Percentiles rank a stretch among this genome's conserved stretches.
Conservation (phyloP, 2,329 filamentous ascomycete species). For the Aspergillus sp. region DNA sequence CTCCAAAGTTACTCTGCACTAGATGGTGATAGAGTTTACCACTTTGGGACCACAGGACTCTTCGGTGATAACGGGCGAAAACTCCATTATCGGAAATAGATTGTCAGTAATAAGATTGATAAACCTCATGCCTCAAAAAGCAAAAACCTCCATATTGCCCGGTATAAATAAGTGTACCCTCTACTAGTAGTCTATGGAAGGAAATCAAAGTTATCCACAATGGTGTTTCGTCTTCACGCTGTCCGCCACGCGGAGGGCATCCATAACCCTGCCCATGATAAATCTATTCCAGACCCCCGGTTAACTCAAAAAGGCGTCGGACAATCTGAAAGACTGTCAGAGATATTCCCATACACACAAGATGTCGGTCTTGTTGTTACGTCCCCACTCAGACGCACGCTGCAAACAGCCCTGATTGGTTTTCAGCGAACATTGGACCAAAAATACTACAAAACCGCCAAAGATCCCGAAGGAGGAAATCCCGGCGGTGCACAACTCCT, state of each 20-base stretch:
- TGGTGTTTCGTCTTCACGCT: conserved; percentile 5
- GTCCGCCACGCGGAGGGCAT: conserved; percentile 11
- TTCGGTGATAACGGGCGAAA: background rate
- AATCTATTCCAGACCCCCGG: conserved; percentile 8
- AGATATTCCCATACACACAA: conserved; percentile 4
- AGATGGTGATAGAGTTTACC: no score
- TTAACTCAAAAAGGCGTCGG: conserved; percentile 9
- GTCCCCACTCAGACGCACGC: conserved; percentile 9
- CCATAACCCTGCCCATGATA: conserved; percentile 11
- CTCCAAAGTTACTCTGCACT: no score
- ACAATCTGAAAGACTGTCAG: conserved; percentile 5
- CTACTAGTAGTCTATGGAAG: no score
- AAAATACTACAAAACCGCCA: conserved; percentile 1
- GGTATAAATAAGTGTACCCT: background rate
- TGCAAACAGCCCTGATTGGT: conserved; percentile 9
- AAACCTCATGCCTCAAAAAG: background rate
- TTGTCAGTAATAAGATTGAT: background rate
- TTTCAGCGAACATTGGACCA: conserved; percentile 7
- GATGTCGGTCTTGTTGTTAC: conserved; percentile 9
- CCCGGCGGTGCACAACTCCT: conserved; percentile 2
- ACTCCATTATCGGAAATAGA: background rate
- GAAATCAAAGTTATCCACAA: background rate
- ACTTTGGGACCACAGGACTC: no score
- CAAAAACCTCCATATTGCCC: background rate
- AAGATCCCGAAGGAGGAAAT: background rate